Base-by-base conservation (phyloP, 2,329 filamentous ascomycete genomes). In the Nigrospora osmanthi region DNA sequence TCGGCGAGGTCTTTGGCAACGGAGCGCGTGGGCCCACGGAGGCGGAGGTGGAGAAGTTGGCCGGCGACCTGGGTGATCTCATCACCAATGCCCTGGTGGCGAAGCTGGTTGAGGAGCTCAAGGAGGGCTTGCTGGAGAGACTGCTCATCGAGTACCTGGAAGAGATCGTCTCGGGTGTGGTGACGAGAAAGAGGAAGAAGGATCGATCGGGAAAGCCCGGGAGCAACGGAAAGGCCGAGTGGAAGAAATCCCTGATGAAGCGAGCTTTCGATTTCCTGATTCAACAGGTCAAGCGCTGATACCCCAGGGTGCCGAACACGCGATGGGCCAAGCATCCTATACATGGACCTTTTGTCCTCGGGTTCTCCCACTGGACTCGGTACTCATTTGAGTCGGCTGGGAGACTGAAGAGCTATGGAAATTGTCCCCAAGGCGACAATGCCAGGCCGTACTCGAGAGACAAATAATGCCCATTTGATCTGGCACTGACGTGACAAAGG, bases 211-310 rank as follows among this genome's bases (percentile, higher is more conserved):
- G 13, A 2, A 13, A 16, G 6, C 6, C 11, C 12, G 28, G 10
- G 16, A n/a, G 5, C 4, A 35, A 40, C 6, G 42, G 42, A 11
- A 31, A 38, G 14, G 13, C 16, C 16, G 38, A 45, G 33, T 47
- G 46, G 42, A 45, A 47, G 38, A 44, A 44, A 33, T 16, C 35
- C 3, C 16, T 44, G 13, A 9, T 47, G 42, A 47, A 45, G 30
- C 36, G 32, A 38, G 42, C 42, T 1, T 23, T 41, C 11, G 23
- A 7, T 28, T 7, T 28, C 7, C 23, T 28, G 23, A 10, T 28
- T 10, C 23, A 10, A 28, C 10, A 6, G 23, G 10, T 28, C 10
- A 28, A 28, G 5, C 23, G 23, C 23, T 10, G 7, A 28, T 28
- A 28, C 10, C 23, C 2, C 9, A 7, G 5, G 23, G 2, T 28